phyloP scores from a whole-genome alignment of 2,329 filamentous ascomycete genomes.

The Beauveria medogensis region DNA sequence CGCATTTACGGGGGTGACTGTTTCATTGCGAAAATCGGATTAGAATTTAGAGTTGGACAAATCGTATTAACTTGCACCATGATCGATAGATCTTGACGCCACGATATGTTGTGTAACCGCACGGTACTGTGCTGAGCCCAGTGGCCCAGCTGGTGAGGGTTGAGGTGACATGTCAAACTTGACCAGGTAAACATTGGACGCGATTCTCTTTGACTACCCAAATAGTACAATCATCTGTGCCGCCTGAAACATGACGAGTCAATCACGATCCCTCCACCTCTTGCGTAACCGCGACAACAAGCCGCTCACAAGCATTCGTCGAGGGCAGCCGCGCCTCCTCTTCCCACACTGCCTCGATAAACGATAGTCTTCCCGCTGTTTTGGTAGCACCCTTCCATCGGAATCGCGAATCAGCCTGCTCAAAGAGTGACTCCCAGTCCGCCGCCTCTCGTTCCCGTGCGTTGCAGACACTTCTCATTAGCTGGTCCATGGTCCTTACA shows the following conservation, averaged over 20 bases:
- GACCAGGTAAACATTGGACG: neutral
- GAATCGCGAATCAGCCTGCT: constrained; percentile 28
- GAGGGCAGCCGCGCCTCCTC: neutral
- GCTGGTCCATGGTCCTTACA: constrained; percentile 34
- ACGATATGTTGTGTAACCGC: constrained; percentile 1
- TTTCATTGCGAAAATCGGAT: neutral
- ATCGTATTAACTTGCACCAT: neutral
- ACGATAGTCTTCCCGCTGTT: constrained; percentile 24
- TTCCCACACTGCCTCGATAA: constrained; percentile 29
- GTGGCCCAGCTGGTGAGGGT: neutral
- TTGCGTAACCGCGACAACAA: constrained; percentile 6
- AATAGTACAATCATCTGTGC: neutral
- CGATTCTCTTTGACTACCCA: neutral
- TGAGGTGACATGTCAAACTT: neutral
- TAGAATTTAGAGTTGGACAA: neutral
- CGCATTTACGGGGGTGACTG: neutral
- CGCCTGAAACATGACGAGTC: neutral
- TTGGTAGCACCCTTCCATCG: constrained; percentile 24
- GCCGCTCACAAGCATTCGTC: neutral
- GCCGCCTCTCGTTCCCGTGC: constrained; percentile 34
- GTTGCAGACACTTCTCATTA: constrained; percentile 40
- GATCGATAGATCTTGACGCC: neutral
- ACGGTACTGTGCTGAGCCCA: neutral
- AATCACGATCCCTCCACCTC: neutral
- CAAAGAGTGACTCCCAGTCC: constrained; percentile 36